Evolutionary conservation across 345 rosid species (phyloP), one percentile per base, ranked within the genome.

Genomic region (Orychophragmus violaceus): DNA sequence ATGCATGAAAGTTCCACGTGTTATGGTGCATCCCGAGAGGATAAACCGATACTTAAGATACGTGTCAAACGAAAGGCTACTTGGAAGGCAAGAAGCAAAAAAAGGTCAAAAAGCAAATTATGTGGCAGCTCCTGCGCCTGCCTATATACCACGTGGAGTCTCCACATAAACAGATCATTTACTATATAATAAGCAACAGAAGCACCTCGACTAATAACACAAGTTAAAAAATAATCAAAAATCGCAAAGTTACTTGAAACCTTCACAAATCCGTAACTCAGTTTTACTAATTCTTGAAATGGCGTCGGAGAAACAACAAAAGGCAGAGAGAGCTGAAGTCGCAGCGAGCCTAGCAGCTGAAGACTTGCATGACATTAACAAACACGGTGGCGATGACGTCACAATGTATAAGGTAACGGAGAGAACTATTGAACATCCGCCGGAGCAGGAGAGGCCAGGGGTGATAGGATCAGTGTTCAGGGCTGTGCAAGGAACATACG

Each of bases 251-350:
- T 19, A 17, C 29, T 23, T 33, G 16, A 48, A 35, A 36, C 30
- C 8, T 52, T 37, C 14, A 16, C 22, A 28, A 8, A 19, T 32
- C 19, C 2, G 14, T 2, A 25, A 41, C 2, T 39, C 25, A 10
- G 57, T 44, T 42, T 53, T 23, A 42, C 21, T 14, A 37, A 1
- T 14, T 53, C 10, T 3, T 7, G 36, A 46, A n/a, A 87, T 85
- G 93, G 81, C 87, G 17, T 80, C 94, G 2, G 80, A 74, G 59
- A 70, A 82, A 68, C 83, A 82, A 66, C 83, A 75, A 69, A 64
- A 59, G 66, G 65, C 68, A 42, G 84, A 80, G 45, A 88, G 83
- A 2, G 91, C 88, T 51, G 89, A 72, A 27, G 59, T 75, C 1
- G 91, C 78, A 5, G 82, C 81, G 2, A 53, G 68, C 56, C 68